These are phyloP conservation scores for Chlamydomonas urium DNA, from an alignment of 139 green algal genomes.

Conservation along the genomic window DNA sequence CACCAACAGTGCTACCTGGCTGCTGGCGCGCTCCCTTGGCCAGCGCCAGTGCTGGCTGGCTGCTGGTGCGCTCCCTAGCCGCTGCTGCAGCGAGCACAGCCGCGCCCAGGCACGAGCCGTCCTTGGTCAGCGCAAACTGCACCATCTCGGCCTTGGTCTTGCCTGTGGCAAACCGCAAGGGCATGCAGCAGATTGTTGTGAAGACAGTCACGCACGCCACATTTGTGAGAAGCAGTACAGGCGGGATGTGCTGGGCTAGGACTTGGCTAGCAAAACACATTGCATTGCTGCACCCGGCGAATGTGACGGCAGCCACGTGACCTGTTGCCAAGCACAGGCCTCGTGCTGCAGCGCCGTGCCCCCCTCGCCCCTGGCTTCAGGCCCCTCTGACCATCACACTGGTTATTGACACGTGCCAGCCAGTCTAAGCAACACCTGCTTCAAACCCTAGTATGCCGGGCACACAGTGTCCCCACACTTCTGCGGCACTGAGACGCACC, in stretches of 20 bases:
- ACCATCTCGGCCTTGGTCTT: constrained; percentile 6
- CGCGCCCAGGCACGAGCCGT: constrained; percentile 49
- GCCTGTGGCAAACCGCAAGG: no score
- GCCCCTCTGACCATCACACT: background rate
- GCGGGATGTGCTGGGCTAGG: background rate
- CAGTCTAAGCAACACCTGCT: background rate
- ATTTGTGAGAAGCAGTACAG: background rate
- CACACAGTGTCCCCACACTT: no score
- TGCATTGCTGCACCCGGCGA: background rate
- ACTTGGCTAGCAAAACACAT: background rate
- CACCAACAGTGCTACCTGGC: no score
- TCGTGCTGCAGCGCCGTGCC: background rate
- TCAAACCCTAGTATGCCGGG: no score
- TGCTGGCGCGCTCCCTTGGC: no score
- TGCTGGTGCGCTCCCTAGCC: no score
- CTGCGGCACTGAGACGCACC: background rate
- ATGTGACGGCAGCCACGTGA: background rate
- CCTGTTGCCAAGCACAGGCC: background rate
- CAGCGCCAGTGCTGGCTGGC: no score
- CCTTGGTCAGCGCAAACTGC: constrained; percentile 23
- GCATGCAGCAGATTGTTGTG: background rate
- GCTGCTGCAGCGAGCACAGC: constrained; percentile 52
- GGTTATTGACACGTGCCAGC: background rate
- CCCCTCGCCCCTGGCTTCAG: background rate
- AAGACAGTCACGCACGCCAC: background rate